phyloP scores from a whole-genome alignment of 2,329 filamentous ascomycete species.

The Parascedosporium putredinis region DNA sequence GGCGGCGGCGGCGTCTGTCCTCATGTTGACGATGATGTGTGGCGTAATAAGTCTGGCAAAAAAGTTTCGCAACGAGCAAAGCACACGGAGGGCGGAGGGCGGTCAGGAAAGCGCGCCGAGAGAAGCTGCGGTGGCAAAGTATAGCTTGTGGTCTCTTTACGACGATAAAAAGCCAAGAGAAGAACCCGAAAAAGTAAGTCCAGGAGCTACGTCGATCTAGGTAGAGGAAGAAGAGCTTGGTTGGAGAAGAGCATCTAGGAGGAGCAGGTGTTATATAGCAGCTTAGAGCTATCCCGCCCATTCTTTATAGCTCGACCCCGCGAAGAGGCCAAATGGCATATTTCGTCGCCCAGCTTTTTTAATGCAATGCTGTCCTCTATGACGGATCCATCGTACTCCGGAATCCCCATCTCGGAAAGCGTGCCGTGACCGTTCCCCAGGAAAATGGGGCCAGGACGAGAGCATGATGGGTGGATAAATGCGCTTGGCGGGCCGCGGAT shows the following conservation, averaged over 20 bases:
- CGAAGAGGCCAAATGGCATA: slow-evolving; percentile 4
- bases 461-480: slow-evolving; percentile 3
- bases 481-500: not conserved
- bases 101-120: too few species aligned
- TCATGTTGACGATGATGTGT: too few species aligned
- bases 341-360: not conserved
- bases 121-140: too few species aligned
- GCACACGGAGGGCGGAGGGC: too few species aligned
- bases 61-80: too few species aligned
- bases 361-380: slow-evolving; percentile 3
- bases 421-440: not conserved
- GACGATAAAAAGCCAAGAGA: not conserved
- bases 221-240: not conserved
- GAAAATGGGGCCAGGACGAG: slow-evolving; percentile 1
- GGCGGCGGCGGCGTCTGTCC: not conserved
- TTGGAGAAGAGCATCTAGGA: too few species aligned
- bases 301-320: not conserved
- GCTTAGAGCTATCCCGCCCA: not conserved
- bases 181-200: not conserved
- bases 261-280: too few species aligned
- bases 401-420: slow-evolving; percentile 3
- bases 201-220: not conserved
- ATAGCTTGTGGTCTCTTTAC: not conserved
- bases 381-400: not conserved
- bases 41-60: too few species aligned